Evolutionary conservation across 495 filamentous ascomycete species (phyloP).

Genomic region (Penicillium daleae): DNA sequence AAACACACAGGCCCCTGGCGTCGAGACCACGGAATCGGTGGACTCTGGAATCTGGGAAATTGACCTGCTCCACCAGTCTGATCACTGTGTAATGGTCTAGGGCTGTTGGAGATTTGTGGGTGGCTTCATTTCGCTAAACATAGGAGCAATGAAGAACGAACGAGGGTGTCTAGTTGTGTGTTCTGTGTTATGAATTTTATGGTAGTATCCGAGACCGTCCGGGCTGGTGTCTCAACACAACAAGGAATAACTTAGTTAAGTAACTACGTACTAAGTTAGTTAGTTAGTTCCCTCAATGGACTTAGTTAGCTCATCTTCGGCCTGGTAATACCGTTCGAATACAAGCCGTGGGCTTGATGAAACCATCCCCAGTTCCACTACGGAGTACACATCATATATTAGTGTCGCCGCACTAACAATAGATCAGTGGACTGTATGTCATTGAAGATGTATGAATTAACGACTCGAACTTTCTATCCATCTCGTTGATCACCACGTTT

Average conservation of each 20-base stretch:
- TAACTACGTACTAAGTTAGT: too few species aligned
- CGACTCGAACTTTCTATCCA: background rate
- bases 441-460: background rate
- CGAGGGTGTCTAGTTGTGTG: too few species aligned
- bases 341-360: background rate
- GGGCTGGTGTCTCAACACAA: too few species aligned
- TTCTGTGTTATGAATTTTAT: background rate
- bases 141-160: background rate
- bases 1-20: constrained; percentile 25
- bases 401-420: background rate
- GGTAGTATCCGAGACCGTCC: too few species aligned
- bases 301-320: too few species aligned
- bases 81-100: background rate
- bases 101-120: background rate
- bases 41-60: constrained; percentile 22
- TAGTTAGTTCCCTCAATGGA: too few species aligned
- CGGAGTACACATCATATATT: background rate
- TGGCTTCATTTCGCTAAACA: background rate
- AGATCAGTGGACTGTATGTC: background rate
- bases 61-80: background rate
- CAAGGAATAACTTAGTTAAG: too few species aligned
- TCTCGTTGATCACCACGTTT: background rate
- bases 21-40: constrained; percentile 25
- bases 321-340: background rate
- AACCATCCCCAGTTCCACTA: constrained; percentile 1